Evolutionary conservation across 2,329 filamentous ascomycete genomes (phyloP), one percentile per base, ranked within the genome.

Genomic region (Chaetomium sp.): DNA sequence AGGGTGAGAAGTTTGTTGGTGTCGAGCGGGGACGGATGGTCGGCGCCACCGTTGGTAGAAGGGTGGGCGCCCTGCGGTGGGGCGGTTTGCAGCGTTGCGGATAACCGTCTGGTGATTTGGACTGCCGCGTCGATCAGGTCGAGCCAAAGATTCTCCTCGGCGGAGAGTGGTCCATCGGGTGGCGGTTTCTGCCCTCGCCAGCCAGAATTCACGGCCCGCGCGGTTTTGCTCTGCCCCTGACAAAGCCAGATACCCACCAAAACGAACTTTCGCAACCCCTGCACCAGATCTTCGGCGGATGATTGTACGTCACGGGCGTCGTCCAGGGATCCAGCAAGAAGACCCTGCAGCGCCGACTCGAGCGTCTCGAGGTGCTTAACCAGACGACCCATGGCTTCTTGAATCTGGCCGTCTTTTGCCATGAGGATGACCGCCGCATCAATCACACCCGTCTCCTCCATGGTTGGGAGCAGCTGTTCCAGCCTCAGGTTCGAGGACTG

Each of bases 211-310:
- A 74, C 71, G 65, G 78, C 77, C 65, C 79, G 82, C 6, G 80
- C 77, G 0, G 83, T 85, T 72, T 90, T 91, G 57, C 87, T 92
- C 74, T 97, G 92, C 1, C 90, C 87, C 76, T 96, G 92, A 71
- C 95, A 98, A 13, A 99, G 81, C 95, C 95, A 99, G 58, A 96
- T 94, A 16, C 96, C 95, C 1, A 99, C 92, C 68, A 93, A 89
- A 1, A 90, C 87, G 77, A 97, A 98, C 75, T 96, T 97, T 67
- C 96, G 89, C 21, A 99, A 79, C 0, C 90, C 88, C 64, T 87
- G 85, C 4, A 97, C 82, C 1, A 97, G 82, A 63, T 93, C 90
- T 63, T 90, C 85, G 0, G 90, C 86, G 0, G 90, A 85, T 67
- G 89, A 86, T 65, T 87, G 85, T 2, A 88, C 67, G 35, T 79